These are phyloP conservation scores for Pythium guiyangense DNA, from an alignment of 352 stramenopile genomes.

Conservation along the genomic window DNA sequence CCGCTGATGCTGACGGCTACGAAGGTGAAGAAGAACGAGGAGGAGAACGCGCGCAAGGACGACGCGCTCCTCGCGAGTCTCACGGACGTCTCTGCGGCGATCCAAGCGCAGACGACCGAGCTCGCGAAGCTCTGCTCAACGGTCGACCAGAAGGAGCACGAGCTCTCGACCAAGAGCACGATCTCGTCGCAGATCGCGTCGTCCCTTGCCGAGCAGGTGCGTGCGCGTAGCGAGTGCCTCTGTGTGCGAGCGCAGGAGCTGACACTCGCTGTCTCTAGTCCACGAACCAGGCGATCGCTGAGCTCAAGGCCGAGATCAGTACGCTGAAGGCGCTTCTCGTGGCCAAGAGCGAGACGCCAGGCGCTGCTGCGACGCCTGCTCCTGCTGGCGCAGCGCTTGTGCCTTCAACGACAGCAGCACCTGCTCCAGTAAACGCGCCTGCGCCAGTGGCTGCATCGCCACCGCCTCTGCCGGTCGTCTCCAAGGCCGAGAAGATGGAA, in stretches of 20 bases:
- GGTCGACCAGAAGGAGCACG: conserved; percentile 52
- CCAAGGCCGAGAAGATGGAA: conserved; percentile 40
- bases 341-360: conserved; percentile 18
- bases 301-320: conserved; percentile 63
- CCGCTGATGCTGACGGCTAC: conserved; percentile 37
- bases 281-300: conserved; percentile 55
- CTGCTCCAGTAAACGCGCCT: neutral
- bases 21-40: conserved; percentile 47
- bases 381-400: too few relatives aligned
- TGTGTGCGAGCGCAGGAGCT: neutral
- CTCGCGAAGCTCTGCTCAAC: conserved; percentile 45
- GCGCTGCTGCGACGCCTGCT: neutral
- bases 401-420: too few relatives aligned
- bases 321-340: conserved; percentile 59
- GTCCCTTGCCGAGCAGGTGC: conserved; percentile 43
- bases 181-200: conserved; percentile 39
- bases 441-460: neutral
- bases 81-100: conserved; percentile 45
- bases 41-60: conserved; percentile 46
- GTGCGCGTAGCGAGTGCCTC: neutral
- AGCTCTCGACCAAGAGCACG: conserved; percentile 38
- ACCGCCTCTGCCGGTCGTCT: conserved; percentile 9
- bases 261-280: conserved; percentile 12
- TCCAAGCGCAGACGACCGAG: conserved; percentile 59
- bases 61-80: conserved; percentile 39